Percentiles rank a stretch among this genome's conserved stretches.
Conservation (phyloP, 1,284 basidiomycete species). For the Puccinia novopanici region DNA sequence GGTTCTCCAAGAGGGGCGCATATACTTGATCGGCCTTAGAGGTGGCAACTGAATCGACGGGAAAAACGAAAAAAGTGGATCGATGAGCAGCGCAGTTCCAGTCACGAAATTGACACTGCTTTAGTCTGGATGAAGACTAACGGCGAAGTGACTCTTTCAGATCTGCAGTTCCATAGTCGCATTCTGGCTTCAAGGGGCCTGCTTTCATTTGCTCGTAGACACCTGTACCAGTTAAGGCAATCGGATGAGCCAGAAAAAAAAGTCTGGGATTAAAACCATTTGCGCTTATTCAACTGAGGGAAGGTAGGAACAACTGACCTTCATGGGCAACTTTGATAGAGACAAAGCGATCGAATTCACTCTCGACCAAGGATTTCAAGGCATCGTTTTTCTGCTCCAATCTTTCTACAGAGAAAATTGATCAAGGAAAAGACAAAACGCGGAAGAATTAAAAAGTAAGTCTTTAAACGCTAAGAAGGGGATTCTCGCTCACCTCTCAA, state of each 20-base stretch:
- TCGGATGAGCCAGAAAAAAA: not conserved
- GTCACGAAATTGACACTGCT: not conserved
- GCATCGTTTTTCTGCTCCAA: constrained; percentile 89
- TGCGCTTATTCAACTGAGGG: not conserved
- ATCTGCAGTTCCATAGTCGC: constrained; percentile 80
- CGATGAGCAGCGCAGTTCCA: constrained; percentile 12
- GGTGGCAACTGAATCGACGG: constrained; percentile 67
- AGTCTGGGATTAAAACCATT: not conserved
- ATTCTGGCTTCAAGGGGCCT: constrained; percentile 73
- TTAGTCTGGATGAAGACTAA: constrained; percentile 59
- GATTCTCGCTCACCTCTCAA: constrained; percentile 51
- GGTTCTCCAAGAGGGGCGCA: constrained; percentile 91
- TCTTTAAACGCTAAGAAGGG: constrained; percentile 61
- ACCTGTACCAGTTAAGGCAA: constrained; percentile 62
- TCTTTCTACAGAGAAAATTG: constrained; percentile 61
- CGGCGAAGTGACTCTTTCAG: constrained; percentile 81
- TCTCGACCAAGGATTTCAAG: constrained; percentile 89
- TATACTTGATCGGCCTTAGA: constrained; percentile 94
- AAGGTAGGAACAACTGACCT: constrained; percentile 61
- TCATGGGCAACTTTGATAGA: constrained; percentile 95
- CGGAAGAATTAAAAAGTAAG: constrained; percentile 20
- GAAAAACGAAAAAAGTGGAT: constrained; percentile 52
- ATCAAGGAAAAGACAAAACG: not conserved
- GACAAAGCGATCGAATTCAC: constrained; percentile 97
- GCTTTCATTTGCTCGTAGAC: constrained; percentile 91